A percentile compares a stretch with the other conserved stretches of the same genome.
Conservation (phyloP, 768 basidiomycete genomes). For the Pluteus cervinus region DNA sequence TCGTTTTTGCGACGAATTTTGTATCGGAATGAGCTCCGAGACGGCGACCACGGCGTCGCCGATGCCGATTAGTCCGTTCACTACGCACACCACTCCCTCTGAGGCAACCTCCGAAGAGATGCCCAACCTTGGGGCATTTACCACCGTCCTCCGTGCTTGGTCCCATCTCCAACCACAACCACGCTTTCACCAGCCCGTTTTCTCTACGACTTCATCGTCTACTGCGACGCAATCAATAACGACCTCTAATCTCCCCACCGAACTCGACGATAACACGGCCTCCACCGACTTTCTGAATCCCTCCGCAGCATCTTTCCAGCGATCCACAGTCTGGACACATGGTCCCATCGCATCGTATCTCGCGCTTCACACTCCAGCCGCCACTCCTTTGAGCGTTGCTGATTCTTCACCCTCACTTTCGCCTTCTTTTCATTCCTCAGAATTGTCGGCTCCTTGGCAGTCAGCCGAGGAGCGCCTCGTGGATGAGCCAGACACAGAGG, state of each 20-base stretch:
- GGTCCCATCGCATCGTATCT: slow-evolving; percentile 56
- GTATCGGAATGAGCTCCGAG: not conserved
- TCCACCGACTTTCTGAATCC: slow-evolving; percentile 1
- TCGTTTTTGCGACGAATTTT: too few species aligned
- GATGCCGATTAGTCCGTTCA: slow-evolving; percentile 5
- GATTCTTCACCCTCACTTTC: slow-evolving; percentile 5
- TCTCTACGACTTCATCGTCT: slow-evolving; percentile 10
- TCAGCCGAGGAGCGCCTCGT: not conserved
- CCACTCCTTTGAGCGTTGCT: not conserved
- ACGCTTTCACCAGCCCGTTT: slow-evolving; percentile 25
- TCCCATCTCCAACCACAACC: slow-evolving; percentile 46
- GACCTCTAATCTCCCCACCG: slow-evolving; percentile 1
- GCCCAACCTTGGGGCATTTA: slow-evolving; percentile 72
- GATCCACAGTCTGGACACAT: slow-evolving; percentile 64
- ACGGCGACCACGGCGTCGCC: not conserved
- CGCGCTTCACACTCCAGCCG: slow-evolving; percentile 14
- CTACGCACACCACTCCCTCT: slow-evolving; percentile 19
- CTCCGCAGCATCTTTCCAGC: slow-evolving; percentile 13
- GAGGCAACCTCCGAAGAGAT: slow-evolving; percentile 56
- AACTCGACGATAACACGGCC: not conserved
- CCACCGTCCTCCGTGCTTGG: slow-evolving; percentile 62
- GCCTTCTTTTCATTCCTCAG: slow-evolving; percentile 12
- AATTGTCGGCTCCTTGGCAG: too few species aligned
- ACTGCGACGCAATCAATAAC: slow-evolving; percentile 8
- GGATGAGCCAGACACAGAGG: not conserved